Conservation (phyloP, 148 eudicot species). For the Amaranthus cruentus region DNA sequence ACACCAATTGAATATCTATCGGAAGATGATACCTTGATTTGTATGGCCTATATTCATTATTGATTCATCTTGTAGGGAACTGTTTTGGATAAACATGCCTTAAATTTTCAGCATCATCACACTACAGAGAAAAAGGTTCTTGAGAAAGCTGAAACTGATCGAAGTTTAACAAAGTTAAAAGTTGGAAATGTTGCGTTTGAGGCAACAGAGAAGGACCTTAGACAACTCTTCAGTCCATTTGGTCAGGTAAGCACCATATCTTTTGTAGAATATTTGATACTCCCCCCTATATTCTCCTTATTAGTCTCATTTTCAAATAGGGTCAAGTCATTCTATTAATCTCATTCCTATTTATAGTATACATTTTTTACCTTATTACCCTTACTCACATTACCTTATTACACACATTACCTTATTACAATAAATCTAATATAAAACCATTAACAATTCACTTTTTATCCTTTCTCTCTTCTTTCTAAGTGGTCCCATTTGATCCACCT, state of each 20-base stretch:
- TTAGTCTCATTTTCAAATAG: too few relatives aligned
- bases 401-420: too few relatives aligned
- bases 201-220: conserved; percentile 73
- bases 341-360: too few relatives aligned
- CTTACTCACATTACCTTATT: too few relatives aligned
- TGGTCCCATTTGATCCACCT: too few relatives aligned
- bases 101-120: conserved; percentile 59
- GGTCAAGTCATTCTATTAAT: too few relatives aligned
- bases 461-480: too few relatives aligned
- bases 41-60: not conserved
- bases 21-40: not conserved
- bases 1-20: not conserved
- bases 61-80: conserved; percentile 46
- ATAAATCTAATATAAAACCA: too few relatives aligned
- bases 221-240: conserved; percentile 58
- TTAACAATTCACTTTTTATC: too few relatives aligned
- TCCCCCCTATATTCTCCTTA: too few relatives aligned
- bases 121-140: conserved; percentile 39
- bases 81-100: conserved; percentile 76
- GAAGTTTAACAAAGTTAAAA: conserved; percentile 62
- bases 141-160: conserved; percentile 38
- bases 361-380: too few relatives aligned
- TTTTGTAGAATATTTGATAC: too few relatives aligned
- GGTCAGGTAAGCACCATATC: conserved; percentile 49
- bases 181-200: conserved; percentile 78